Percentiles rank a stretch among this genome's conserved stretches.
Evolutionary conservation across 1,139 yeast genomes (phyloP).

Genomic region (Saccharomyces hybrid): DNA sequence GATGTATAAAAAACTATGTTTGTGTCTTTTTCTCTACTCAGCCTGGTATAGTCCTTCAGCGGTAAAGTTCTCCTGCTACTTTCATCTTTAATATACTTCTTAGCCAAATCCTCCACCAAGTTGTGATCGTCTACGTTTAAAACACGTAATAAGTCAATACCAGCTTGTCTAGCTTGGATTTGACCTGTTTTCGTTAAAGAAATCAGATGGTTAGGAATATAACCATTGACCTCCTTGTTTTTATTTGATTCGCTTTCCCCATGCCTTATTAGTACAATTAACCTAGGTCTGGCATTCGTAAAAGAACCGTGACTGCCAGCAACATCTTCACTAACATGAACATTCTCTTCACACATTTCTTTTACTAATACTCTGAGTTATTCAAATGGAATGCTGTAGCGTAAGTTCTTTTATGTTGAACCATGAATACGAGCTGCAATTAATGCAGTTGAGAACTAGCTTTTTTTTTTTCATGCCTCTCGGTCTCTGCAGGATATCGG

Average conservation of each 20-base stretch:
- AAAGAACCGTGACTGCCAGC: neutral
- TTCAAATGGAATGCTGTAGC: neutral
- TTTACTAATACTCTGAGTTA: neutral
- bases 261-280: constrained; percentile 74
- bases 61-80: constrained; percentile 5
- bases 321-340: constrained; percentile 8
- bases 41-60: constrained; percentile 4
- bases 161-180: constrained; percentile 62
- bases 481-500: neutral
- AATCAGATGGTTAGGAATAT: constrained; percentile 72
- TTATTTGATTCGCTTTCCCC: constrained; percentile 88
- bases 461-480: neutral
- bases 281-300: constrained; percentile 32
- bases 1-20: constrained; percentile 61
- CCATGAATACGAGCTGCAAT: neutral
- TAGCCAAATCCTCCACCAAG: constrained; percentile 15
- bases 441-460: neutral
- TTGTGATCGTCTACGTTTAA: constrained; percentile 43
- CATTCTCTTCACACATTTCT: constrained; percentile 2
- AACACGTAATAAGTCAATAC: constrained; percentile 46
- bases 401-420: neutral
- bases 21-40: constrained; percentile 1
- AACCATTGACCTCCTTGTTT: constrained; percentile 70
- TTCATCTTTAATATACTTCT: constrained; percentile 15
- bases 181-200: constrained; percentile 64